Conservation (phyloP, 345 rosid genomes). For the Camelina laxa region DNA sequence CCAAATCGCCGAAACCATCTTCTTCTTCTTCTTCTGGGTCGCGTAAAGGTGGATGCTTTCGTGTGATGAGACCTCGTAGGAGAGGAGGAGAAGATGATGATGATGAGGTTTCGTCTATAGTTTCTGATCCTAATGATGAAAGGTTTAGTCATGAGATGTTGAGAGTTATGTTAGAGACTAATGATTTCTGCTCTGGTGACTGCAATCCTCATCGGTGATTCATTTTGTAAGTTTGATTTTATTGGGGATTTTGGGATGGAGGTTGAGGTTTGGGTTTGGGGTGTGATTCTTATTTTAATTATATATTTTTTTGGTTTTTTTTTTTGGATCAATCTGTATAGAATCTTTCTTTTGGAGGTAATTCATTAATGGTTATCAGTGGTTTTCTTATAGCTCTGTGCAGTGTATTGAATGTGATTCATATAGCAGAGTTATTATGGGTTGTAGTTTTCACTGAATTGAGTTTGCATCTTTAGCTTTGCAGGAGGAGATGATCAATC, state of each 20-base stretch:
- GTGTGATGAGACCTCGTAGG: conserved; percentile 21
- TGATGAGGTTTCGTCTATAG: conserved; percentile 22
- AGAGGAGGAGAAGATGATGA: not conserved
- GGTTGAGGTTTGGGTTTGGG: not conserved
- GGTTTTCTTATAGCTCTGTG: not conserved
- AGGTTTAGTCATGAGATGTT: conserved; percentile 43
- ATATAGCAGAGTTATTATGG: conserved; percentile 9
- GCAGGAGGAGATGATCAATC: not conserved
- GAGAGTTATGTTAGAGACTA: conserved; percentile 43
- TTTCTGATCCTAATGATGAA: conserved; percentile 47
- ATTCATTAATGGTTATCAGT: conserved; percentile 16
- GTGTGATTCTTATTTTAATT: conserved; percentile 7
- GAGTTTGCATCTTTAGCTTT: conserved; percentile 21
- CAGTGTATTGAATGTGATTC: conserved; percentile 32
- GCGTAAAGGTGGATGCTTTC: conserved; percentile 43
- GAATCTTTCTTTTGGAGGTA: conserved; percentile 4
- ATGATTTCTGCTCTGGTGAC: conserved; percentile 42
- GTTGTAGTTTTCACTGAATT: not conserved
- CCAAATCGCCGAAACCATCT: conserved; percentile 34
- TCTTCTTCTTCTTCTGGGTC: conserved; percentile 35
- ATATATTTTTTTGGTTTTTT: conserved; percentile 1
- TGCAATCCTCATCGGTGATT: conserved; percentile 43
- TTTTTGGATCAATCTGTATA: conserved; percentile 31
- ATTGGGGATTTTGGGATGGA: conserved; percentile 1
- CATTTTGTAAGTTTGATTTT: conserved; percentile 8